A percentile compares a stretch with the other conserved stretches of the same genome.
phyloP scores from a whole-genome alignment of 75 land plant genomes.

The Selaginella tamariscina region DNA sequence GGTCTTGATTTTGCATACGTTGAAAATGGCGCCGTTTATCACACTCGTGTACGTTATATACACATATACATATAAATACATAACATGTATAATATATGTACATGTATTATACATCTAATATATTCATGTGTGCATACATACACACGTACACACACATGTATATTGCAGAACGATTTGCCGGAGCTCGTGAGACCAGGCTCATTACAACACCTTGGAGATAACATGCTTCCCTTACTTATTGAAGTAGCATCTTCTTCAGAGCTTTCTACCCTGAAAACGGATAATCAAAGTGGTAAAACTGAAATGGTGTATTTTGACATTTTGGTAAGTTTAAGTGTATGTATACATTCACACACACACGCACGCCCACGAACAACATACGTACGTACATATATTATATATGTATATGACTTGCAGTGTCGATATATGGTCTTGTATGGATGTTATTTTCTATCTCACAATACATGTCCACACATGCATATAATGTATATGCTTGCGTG shows the following conservation, averaged over 20 bases:
- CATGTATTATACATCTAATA: background rate
- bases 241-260: constrained; percentile 44
- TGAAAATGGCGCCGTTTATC: constrained; percentile 74
- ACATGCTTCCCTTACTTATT: constrained; percentile 70
- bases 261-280: constrained; percentile 23
- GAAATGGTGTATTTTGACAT: constrained; percentile 68
- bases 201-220: constrained; percentile 94
- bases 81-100: too few relatives aligned
- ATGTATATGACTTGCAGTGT: background rate
- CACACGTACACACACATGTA: constrained; percentile 1
- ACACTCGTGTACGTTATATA: constrained; percentile 48
- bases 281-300: constrained; percentile 17
- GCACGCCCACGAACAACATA: too few relatives aligned
- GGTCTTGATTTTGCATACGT: constrained; percentile 95
- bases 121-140: background rate
- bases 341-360: too few relatives aligned
- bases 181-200: constrained; percentile 71
- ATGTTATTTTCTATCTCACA: background rate
- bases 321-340: too few relatives aligned
- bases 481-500: background rate
- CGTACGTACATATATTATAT: too few relatives aligned
- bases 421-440: background rate
- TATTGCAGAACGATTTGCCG: constrained; percentile 76
- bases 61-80: background rate
- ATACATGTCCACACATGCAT: background rate